Conservation (phyloP, 2,329 filamentous ascomycete species). For the Paracoccidioides brasiliensis region DNA sequence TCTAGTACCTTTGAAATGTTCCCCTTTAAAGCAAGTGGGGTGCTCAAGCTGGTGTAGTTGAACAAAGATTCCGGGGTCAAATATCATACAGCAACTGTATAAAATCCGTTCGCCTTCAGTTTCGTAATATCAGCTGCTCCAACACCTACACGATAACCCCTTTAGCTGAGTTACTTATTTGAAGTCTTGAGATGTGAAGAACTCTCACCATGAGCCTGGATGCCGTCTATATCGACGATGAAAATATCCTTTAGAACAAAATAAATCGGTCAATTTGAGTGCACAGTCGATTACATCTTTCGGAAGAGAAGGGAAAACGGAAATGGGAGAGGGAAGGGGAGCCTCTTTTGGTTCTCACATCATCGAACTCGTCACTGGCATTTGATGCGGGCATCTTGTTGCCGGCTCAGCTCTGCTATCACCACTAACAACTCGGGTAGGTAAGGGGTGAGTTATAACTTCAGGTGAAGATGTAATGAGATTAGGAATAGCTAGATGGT, state of each 20-base stretch:
- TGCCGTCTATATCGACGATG: conserved; percentile 53
- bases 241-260: conserved; percentile 33
- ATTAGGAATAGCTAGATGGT: neutral
- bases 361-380: conserved; percentile 38
- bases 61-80: neutral
- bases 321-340: neutral
- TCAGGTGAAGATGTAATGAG: neutral
- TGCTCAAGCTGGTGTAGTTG: neutral
- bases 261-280: neutral
- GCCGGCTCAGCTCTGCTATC: neutral
- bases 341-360: conserved; percentile 18
- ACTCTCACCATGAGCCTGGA: conserved; percentile 49
- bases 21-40: neutral
- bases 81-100: conserved; percentile 47
- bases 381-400: conserved; percentile 40
- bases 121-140: conserved; percentile 53
- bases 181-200: neutral
- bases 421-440: neutral
- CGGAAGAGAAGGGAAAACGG: neutral
- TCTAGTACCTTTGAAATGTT: too few relatives aligned
- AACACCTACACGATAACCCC: conserved; percentile 35
- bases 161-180: neutral
- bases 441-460: neutral
- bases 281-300: neutral
- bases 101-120: conserved; percentile 49